Evolutionary conservation across 106 monocot genomes (phyloP), one percentile per base, ranked within the genome.

Genomic region (Gastrodia elata): DNA sequence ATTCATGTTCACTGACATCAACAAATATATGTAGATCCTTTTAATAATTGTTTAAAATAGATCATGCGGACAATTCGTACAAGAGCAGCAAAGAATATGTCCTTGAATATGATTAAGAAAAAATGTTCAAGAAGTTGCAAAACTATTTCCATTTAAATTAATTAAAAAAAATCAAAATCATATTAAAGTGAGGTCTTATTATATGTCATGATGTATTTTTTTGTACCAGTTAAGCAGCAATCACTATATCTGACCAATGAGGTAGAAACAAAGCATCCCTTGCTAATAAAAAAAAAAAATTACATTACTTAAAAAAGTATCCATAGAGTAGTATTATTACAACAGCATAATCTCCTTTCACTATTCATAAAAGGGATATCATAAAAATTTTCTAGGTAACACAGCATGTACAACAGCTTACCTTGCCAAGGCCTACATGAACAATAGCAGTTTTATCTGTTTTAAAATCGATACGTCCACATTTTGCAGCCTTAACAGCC

Each of bases 341-440:
- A n/a, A n/a, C n/a, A 68, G 15, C 36, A 14, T 38, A 7, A 6
- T 38, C 36, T 10, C 8, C 38, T 20, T 38, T 8, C 39, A 68
- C 3, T 68, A 5, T 14, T 11, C 24, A 37, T 37, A 16, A 67
- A 38, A 65, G 16, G 13, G 34, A 34, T 3, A 16, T 34, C 61
- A 61, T 20, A 30, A 37, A 67, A 67, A 32, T 27, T 37, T 18
- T 20, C 20, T 37, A 20, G 15, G 8, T 18, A 67, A 67, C 8
- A 35, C 8, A 64, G 5, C 8, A 5, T 18, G 67, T 35, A 46
- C 43, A 14, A 57, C 42, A 73, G 42, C 75, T 77, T 90, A 97
- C 97, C 92, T 93, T 97, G 33, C 97, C 97, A 73, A 97, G 88
- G 34, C 97, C 97, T 11, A 87, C 97, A 88, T 97, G 93, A 18